Evolutionary conservation across 2,329 filamentous ascomycete genomes (phyloP).

Genomic region (Lizonia empirigonia): DNA sequence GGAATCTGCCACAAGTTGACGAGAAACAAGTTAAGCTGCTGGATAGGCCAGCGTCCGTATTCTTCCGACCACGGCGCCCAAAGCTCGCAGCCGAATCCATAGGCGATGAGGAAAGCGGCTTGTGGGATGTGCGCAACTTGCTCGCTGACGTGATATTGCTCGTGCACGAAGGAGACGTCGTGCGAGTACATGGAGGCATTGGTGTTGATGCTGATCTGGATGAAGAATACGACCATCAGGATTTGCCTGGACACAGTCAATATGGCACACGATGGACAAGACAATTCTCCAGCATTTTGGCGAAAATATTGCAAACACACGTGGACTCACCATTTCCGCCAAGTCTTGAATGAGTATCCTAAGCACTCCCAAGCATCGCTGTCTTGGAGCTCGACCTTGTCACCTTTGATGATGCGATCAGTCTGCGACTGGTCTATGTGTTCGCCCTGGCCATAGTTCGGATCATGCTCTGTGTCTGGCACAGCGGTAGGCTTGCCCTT

Average conservation of each 20-base stretch:
- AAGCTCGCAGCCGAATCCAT: conserved; percentile 83
- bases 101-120: conserved; percentile 70
- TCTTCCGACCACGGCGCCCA: conserved; percentile 85
- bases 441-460: conserved; percentile 25
- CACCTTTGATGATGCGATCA: conserved; percentile 32
- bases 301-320: too few species aligned
- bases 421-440: conserved; percentile 23
- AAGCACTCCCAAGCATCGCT: conserved; percentile 50
- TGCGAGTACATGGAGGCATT: conserved; percentile 60
- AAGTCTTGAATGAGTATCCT: conserved; percentile 52
- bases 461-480: conserved; percentile 33
- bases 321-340: conserved; percentile 52
- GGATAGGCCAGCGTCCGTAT: conserved; percentile 73
- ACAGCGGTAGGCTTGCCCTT: conserved; percentile 22
- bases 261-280: conserved; percentile 33
- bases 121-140: conserved; percentile 57
- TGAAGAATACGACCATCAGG: conserved; percentile 57
- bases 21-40: conserved; percentile 72
- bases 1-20: conserved; percentile 72
- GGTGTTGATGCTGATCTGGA: conserved; percentile 61
- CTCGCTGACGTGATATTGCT: conserved; percentile 54
- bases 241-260: conserved; percentile 44
- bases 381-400: conserved; percentile 47
- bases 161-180: conserved; percentile 51
- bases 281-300: not conserved